Conservation (phyloP, 805 yeast genomes). For the Yamadazyma laniorum region DNA sequence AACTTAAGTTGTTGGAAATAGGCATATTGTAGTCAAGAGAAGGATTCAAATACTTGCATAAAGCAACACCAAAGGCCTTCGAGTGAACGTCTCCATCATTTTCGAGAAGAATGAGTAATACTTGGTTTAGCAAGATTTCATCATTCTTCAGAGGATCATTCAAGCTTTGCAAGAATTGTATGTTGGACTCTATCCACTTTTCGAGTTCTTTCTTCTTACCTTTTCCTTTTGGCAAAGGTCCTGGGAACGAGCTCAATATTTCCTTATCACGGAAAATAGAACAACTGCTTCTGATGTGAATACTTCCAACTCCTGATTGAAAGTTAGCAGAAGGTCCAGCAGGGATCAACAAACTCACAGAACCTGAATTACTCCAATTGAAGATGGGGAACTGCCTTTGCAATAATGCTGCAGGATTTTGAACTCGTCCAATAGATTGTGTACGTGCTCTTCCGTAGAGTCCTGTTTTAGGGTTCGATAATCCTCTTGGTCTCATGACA, state of each 20-base stretch:
- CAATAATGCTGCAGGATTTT: constrained; percentile 54
- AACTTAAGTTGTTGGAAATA: constrained; percentile 12
- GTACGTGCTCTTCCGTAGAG: constrained; percentile 24
- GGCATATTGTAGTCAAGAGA: constrained; percentile 28
- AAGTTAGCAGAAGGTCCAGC: constrained; percentile 7
- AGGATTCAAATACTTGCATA: constrained; percentile 44
- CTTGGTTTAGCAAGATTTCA: constrained; percentile 31
- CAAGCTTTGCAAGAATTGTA: constrained; percentile 12
- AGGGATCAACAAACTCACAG: constrained; percentile 29
- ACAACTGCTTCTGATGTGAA: constrained; percentile 33
- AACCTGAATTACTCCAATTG: constrained; percentile 49
- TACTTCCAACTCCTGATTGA: constrained; percentile 24
- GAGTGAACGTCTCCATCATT: constrained; percentile 31
- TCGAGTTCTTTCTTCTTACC: constrained; percentile 65
- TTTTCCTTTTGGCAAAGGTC: constrained; percentile 60
- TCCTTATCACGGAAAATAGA: constrained; percentile 22
- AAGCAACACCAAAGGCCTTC: constrained; percentile 26
- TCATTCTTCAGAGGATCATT: constrained; percentile 15
- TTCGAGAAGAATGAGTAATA: constrained; percentile 26
- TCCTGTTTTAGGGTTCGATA: constrained; percentile 17
- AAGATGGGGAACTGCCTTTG: constrained; percentile 74
- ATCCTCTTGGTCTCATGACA: constrained; percentile 10
- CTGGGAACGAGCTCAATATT: constrained; percentile 48
- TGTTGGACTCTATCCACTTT: constrained; percentile 48
- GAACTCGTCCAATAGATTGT: constrained; percentile 27